Evolutionary conservation across 345 rosid genomes (phyloP).

Genomic region (Populus davidiana): DNA sequence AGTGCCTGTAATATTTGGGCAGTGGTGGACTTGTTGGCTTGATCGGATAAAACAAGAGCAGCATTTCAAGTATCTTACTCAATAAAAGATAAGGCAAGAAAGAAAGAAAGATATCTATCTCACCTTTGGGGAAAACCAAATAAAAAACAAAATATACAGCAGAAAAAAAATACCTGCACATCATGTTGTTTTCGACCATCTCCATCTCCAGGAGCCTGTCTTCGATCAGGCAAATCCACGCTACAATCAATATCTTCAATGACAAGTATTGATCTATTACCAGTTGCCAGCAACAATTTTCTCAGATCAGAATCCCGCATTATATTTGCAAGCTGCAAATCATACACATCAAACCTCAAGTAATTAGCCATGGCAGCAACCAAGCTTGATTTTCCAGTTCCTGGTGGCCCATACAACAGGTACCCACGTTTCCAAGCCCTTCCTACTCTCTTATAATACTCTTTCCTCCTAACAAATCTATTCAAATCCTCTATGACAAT

Average conservation of each 20-base stretch:
- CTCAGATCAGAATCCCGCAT: constrained; percentile 36
- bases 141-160: too few relatives aligned
- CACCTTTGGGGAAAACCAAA: too few relatives aligned
- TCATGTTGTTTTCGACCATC: too few relatives aligned
- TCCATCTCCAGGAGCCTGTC: too few relatives aligned
- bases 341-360: constrained; percentile 50
- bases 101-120: too few relatives aligned
- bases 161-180: too few relatives aligned
- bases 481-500: constrained; percentile 35
- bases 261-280: constrained; percentile 48
- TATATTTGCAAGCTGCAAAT: constrained; percentile 42
- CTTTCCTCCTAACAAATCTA: constrained; percentile 46
- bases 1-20: too few relatives aligned
- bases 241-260: background rate
- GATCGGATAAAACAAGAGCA: too few relatives aligned
- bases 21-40: too few relatives aligned
- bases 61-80: too few relatives aligned
- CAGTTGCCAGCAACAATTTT: constrained; percentile 37
- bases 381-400: constrained; percentile 59
- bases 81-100: too few relatives aligned
- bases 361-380: constrained; percentile 63
- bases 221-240: too few relatives aligned
- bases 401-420: constrained; percentile 54
- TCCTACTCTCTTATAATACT: constrained; percentile 47
- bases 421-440: constrained; percentile 62